These are phyloP conservation scores for Populus trichocarpa DNA, from an alignment of 441 rosid genomes.

Conservation along the genomic window DNA sequence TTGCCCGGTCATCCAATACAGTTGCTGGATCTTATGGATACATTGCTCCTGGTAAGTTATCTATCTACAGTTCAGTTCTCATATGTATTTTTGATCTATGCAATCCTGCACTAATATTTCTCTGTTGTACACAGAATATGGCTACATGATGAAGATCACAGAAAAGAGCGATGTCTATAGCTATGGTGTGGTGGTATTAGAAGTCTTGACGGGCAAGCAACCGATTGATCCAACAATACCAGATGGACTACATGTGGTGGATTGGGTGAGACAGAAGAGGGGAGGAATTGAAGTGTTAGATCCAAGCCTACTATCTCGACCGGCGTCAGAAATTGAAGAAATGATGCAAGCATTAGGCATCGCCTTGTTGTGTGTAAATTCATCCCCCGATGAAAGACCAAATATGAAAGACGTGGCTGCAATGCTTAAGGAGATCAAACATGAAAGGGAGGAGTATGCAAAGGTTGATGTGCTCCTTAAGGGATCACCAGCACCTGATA, in stretches of 20 bases:
- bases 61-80: background rate
- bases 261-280: conserved; percentile 75
- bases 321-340: conserved; percentile 66
- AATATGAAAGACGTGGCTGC: conserved; percentile 93
- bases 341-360: conserved; percentile 85
- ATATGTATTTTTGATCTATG: background rate
- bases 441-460: conserved; percentile 77
- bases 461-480: conserved; percentile 73
- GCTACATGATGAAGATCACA: conserved; percentile 94
- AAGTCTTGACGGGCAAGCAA: conserved; percentile 88
- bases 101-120: conserved; percentile 6
- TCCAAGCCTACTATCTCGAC: conserved; percentile 44
- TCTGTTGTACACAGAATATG: conserved; percentile 61
- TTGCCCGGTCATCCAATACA: conserved; percentile 78
- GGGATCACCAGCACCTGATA: conserved; percentile 51
- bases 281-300: conserved; percentile 73
- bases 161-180: conserved; percentile 96
- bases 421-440: conserved; percentile 87
- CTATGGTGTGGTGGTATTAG: conserved; percentile 84
- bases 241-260: conserved; percentile 79
- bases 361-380: conserved; percentile 73
- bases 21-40: conserved; percentile 97
- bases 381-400: conserved; percentile 82
- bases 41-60: conserved; percentile 81
- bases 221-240: conserved; percentile 98